phyloP scores from a whole-genome alignment of 2,329 filamentous ascomycete genomes.

The Lachnellula occidentalis region DNA sequence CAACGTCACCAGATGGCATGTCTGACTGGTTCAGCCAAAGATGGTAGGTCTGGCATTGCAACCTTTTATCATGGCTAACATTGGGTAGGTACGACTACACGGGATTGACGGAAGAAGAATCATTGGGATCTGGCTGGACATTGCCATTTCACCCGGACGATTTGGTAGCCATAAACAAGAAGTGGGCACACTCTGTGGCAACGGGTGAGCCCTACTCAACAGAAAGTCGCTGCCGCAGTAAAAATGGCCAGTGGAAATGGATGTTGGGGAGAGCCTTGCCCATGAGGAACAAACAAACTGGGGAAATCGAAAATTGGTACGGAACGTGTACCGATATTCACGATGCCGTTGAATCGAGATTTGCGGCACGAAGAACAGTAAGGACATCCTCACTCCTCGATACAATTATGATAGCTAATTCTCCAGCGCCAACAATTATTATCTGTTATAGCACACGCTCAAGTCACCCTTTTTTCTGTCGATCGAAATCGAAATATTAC shows the following conservation, averaged over 20 bases:
- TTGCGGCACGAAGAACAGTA: slow-evolving; percentile 56
- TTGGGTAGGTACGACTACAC: slow-evolving; percentile 60
- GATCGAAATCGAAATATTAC: slow-evolving; percentile 57
- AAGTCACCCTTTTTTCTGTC: slow-evolving; percentile 71
- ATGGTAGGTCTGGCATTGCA: slow-evolving; percentile 41
- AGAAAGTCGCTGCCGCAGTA: slow-evolving; percentile 64
- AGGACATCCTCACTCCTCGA: background rate
- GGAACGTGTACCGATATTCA: slow-evolving; percentile 78
- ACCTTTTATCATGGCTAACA: background rate
- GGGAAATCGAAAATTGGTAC: slow-evolving; percentile 72
- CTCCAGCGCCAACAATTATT: slow-evolving; percentile 56
- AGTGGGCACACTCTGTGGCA: slow-evolving; percentile 57
- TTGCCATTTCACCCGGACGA: slow-evolving; percentile 67
- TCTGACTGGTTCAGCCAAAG: slow-evolving; percentile 70
- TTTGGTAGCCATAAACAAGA: slow-evolving; percentile 45
- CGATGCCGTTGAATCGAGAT: slow-evolving; percentile 63
- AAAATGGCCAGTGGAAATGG: slow-evolving; percentile 70
- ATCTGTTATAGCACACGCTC: slow-evolving; percentile 68
- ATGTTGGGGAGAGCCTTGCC: slow-evolving; percentile 70
- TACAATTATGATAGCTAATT: slow-evolving; percentile 1
- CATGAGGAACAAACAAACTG: slow-evolving; percentile 58
- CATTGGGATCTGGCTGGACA: slow-evolving; percentile 57
- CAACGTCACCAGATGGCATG: slow-evolving; percentile 57
- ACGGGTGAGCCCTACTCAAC: slow-evolving; percentile 65
- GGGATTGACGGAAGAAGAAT: slow-evolving; percentile 57